Percentiles rank a stretch among this genome's conserved stretches.
Evolutionary conservation across 768 basidiomycete species (phyloP).

Genomic region (Mycena venus): DNA sequence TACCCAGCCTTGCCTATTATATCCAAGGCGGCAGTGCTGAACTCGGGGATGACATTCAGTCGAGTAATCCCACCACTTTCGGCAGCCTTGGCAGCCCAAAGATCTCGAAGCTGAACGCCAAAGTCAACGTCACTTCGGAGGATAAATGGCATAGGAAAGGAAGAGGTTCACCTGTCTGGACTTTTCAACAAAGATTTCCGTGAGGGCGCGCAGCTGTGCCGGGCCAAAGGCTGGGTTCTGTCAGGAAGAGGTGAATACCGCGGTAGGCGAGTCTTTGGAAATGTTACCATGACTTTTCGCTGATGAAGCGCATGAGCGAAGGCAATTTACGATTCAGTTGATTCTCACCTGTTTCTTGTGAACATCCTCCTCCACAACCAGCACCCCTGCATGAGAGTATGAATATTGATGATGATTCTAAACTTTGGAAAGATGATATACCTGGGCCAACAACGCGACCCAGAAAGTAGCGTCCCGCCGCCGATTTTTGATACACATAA

Average conservation of each 20-base stretch:
- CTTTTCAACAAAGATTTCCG: conserved; percentile 1
- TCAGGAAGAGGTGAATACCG: neutral
- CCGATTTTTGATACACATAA: conserved; percentile 58
- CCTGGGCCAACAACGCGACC: neutral
- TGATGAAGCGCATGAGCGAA: neutral
- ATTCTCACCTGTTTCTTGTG: conserved; percentile 2
- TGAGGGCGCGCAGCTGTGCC: neutral
- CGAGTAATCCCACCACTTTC: conserved; percentile 23
- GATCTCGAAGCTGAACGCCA: conserved; percentile 48
- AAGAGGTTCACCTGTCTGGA: neutral
- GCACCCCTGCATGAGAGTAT: neutral
- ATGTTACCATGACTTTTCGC: conserved; percentile 3
- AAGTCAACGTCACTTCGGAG: neutral
- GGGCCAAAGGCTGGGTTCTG: conserved; percentile 16
- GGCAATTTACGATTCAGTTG: neutral
- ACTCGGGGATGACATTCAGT: conserved; percentile 64
- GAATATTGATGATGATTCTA: too few relatives aligned
- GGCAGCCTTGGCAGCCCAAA: conserved; percentile 43
- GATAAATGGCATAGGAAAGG: neutral
- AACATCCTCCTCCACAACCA: neutral
- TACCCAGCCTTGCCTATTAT: conserved; percentile 68
- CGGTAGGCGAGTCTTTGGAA: too few relatives aligned
- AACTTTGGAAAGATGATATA: neutral
- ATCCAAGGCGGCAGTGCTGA: conserved; percentile 68
- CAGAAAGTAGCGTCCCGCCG: conserved; percentile 9